Percentiles rank a stretch among this genome's conserved stretches.
Evolutionary conservation across 2,329 filamentous ascomycete species (phyloP).

Genomic region (Botrytis galanthina): DNA sequence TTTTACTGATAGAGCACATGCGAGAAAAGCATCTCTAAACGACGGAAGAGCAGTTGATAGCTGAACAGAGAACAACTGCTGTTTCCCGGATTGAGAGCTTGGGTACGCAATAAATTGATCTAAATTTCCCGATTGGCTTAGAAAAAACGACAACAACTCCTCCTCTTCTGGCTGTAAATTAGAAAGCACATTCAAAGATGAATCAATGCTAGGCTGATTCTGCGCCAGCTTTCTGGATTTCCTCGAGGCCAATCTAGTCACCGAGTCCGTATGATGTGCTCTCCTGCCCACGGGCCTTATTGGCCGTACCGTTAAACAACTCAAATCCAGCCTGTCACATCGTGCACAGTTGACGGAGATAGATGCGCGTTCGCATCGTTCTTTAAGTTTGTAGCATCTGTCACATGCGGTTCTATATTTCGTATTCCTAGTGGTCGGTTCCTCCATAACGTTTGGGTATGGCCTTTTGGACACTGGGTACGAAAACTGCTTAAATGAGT

Average conservation of each 20-base stretch:
- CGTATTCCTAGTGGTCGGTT: background rate
- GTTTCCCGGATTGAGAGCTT: background rate
- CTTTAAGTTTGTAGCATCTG: background rate
- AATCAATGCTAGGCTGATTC: too few relatives aligned
- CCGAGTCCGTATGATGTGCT: background rate
- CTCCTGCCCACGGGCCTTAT: background rate
- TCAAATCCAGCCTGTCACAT: background rate
- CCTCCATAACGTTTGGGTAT: background rate
- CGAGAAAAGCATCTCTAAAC: conserved; percentile 35
- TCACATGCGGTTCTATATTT: conserved; percentile 3
- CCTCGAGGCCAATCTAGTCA: background rate
- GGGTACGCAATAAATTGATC: conserved; percentile 9
- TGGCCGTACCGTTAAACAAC: background rate
- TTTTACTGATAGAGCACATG: conserved; percentile 32
- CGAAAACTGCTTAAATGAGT: background rate
- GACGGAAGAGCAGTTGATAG: background rate
- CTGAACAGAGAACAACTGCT: background rate
- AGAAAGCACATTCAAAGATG: background rate
- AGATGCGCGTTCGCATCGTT: background rate
- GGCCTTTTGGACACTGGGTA: fast-evolving
- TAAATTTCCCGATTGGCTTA: background rate
- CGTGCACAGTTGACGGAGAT: background rate
- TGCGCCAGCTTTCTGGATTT: background rate
- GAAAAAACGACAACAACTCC: background rate
- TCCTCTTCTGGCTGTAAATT: background rate